phyloP scores from a whole-genome alignment of 2,329 filamentous ascomycete genomes.

The Aciculosporium take region DNA sequence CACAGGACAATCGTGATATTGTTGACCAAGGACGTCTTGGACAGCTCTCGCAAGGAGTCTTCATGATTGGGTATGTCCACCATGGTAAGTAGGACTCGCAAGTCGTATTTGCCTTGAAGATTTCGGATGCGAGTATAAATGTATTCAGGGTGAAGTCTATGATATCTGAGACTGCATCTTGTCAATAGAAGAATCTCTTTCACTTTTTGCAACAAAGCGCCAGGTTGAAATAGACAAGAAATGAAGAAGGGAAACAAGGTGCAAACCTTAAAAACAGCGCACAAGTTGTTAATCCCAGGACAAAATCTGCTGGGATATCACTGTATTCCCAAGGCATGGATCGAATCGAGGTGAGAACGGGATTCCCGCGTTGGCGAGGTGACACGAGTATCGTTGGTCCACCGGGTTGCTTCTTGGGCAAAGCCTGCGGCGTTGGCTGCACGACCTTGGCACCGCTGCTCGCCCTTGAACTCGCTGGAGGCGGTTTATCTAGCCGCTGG shows the following conservation, averaged over 20 bases:
- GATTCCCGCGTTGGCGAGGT: slow-evolving; percentile 86
- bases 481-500: slow-evolving; percentile 39
- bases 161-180: slow-evolving; percentile 64
- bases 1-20: slow-evolving; percentile 84
- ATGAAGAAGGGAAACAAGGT: too few relatives aligned
- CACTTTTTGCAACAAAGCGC: background rate
- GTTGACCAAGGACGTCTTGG: slow-evolving; percentile 85
- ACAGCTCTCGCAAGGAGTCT: slow-evolving; percentile 74
- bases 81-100: slow-evolving; percentile 77
- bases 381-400: slow-evolving; percentile 80
- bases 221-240: background rate
- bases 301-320: slow-evolving; percentile 90
- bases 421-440: slow-evolving; percentile 79
- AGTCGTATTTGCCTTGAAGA: slow-evolving; percentile 70
- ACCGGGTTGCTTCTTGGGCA: slow-evolving; percentile 49
- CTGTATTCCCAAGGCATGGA: slow-evolving; percentile 90
- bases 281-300: slow-evolving; percentile 74
- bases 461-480: slow-evolving; percentile 21
- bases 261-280: slow-evolving; percentile 65
- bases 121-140: slow-evolving; percentile 85
- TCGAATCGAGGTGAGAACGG: slow-evolving; percentile 69
- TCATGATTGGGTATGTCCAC: slow-evolving; percentile 94
- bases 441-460: slow-evolving; percentile 43
- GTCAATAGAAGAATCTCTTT: background rate
- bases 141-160: slow-evolving; percentile 93